Percentiles rank a stretch among this genome's conserved stretches.
These are phyloP conservation scores for Pulveroboletus ravenelii DNA, from an alignment of 768 basidiomycete genomes.

Conservation along the genomic window DNA sequence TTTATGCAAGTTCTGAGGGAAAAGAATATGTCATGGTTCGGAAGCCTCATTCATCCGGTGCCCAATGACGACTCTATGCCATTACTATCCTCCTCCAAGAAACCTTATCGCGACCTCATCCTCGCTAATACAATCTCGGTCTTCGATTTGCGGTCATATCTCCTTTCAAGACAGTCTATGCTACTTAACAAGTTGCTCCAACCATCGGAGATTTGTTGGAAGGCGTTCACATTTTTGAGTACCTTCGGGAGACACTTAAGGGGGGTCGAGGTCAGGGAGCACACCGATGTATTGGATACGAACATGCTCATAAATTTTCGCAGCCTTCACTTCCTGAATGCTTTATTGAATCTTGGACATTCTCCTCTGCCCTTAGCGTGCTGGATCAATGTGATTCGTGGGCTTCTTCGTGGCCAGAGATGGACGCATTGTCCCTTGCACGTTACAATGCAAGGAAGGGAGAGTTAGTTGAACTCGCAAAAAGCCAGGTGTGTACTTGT, in stretches of 20 bases:
- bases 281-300: background rate
- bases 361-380: conserved; percentile 81
- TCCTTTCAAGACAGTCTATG: conserved; percentile 80
- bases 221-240: conserved; percentile 69
- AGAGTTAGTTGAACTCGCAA: conserved; percentile 86
- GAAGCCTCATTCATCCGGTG: conserved; percentile 67
- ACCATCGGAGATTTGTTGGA: conserved; percentile 65
- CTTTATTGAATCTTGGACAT: conserved; percentile 92
- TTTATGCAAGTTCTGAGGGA: conserved; percentile 75
- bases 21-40: conserved; percentile 90
- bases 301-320: conserved; percentile 17
- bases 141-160: conserved; percentile 90
- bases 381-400: conserved; percentile 77
- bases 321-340: conserved; percentile 54
- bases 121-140: conserved; percentile 86
- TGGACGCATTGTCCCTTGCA: conserved; percentile 44
- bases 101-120: conserved; percentile 86
- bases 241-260: conserved; percentile 72
- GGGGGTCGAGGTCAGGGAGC: conserved; percentile 59
- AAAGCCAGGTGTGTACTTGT: conserved; percentile 62
- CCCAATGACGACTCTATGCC: conserved; percentile 76
- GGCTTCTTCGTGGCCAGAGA: conserved; percentile 42
- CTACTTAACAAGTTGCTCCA: conserved; percentile 67
- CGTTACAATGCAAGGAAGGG: conserved; percentile 74
- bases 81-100: conserved; percentile 71